These are phyloP conservation scores for Penicillium occitanis DNA, from an alignment of 2,329 filamentous ascomycete genomes.

Conservation along the genomic window DNA sequence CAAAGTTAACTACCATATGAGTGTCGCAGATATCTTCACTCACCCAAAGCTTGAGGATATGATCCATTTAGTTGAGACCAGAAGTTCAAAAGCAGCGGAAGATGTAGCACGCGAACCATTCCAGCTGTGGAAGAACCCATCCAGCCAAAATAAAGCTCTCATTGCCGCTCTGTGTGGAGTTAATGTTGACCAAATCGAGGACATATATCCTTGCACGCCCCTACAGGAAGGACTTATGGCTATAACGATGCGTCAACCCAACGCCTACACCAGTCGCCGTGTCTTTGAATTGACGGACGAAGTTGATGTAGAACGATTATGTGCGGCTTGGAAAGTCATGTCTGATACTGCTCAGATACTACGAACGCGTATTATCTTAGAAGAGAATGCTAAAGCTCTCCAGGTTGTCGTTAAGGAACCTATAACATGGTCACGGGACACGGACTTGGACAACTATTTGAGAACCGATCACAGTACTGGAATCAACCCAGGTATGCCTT, in stretches of 20 bases:
- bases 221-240: constrained; percentile 47
- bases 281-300: constrained; percentile 38
- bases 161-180: not conserved
- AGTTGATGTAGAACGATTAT: constrained; percentile 41
- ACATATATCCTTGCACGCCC: constrained; percentile 45
- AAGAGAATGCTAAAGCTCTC: constrained; percentile 36
- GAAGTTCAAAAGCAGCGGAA: not conserved
- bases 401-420: not conserved
- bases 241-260: constrained; percentile 44
- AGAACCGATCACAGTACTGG: not conserved
- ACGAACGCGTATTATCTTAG: constrained; percentile 31
- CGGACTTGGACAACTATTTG: constrained; percentile 1
- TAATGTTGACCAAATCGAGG: constrained; percentile 31
- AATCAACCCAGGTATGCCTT: constrained; percentile 11
- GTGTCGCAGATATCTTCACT: constrained; percentile 47
- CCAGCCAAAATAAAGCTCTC: not conserved
- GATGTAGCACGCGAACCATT: not conserved
- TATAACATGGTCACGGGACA: not conserved
- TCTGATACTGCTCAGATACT: not conserved
- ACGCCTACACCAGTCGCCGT: constrained; percentile 48
- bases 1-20: constrained; percentile 38
- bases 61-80: not conserved
- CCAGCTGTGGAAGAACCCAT: not conserved
- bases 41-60: constrained; percentile 18
- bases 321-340: constrained; percentile 21